A percentile compares a stretch with the other conserved stretches of the same genome.
Conservation (phyloP, 2,329 filamentous ascomycete species). For the Acrodontium crateriforme region DNA sequence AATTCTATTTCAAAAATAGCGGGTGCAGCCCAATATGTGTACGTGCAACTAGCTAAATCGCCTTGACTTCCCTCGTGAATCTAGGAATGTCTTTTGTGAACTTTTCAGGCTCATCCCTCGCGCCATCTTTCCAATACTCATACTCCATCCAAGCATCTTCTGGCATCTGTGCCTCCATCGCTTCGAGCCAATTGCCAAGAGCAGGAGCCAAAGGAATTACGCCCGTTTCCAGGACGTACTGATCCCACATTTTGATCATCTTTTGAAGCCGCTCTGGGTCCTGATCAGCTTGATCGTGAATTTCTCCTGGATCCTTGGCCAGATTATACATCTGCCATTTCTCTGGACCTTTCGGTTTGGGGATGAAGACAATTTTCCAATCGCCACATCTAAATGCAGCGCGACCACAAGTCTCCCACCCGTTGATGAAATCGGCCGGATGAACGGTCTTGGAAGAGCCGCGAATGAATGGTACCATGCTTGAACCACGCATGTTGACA, state of each 20-base stretch:
- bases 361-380: constrained; percentile 46
- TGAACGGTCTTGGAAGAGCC: constrained; percentile 30
- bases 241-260: constrained; percentile 42
- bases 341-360: constrained; percentile 41
- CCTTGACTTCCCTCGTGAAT: constrained; percentile 15
- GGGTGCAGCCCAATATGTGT: too few relatives aligned
- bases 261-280: constrained; percentile 31
- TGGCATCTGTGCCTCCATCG: constrained; percentile 50
- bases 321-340: constrained; percentile 46
- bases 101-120: constrained; percentile 26
- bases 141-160: constrained; percentile 54
- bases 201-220: constrained; percentile 47
- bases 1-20: too few relatives aligned
- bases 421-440: constrained; percentile 37
- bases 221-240: constrained; percentile 45
- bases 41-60: too few relatives aligned
- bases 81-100: constrained; percentile 20
- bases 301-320: constrained; percentile 37
- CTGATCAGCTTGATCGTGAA: constrained; percentile 22
- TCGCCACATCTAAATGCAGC: constrained; percentile 42
- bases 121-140: constrained; percentile 47
- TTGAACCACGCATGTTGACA: constrained; percentile 37
- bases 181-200: constrained; percentile 44
- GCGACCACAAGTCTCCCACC: constrained; percentile 43
- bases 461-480: constrained; percentile 31